Percentiles rank a stretch among this genome's conserved stretches.
Conservation (phyloP, 805 yeast genomes). For the Suhomyces tanzawaensis region DNA sequence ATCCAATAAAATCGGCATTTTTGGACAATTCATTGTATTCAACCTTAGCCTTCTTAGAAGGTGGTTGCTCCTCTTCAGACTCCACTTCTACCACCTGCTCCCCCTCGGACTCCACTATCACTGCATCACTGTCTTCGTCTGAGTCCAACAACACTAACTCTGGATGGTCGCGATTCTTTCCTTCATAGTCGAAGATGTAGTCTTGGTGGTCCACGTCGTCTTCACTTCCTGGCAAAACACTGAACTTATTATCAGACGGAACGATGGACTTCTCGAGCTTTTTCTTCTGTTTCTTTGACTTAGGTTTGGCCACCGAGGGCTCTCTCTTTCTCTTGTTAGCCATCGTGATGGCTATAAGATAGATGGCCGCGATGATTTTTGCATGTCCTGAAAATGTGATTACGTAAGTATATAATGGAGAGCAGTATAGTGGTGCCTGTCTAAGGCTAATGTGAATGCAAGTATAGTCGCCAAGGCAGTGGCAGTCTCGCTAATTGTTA, state of each 20-base stretch:
- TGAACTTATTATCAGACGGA: constrained; percentile 20
- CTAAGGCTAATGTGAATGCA: no score
- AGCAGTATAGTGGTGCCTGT: no score
- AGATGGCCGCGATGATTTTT: no score
- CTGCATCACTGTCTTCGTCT: constrained; percentile 15
- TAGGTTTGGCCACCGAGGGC: constrained; percentile 14
- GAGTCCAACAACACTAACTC: constrained; percentile 34
- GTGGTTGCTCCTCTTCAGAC: constrained; percentile 7
- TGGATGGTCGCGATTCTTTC: constrained; percentile 9
- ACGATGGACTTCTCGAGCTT: constrained; percentile 14
- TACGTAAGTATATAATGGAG: no score
- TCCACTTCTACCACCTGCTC: constrained; percentile 6
- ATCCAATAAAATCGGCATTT: constrained; percentile 54
- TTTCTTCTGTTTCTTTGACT: constrained; percentile 21
- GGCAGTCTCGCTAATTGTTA: no score
- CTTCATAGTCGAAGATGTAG: constrained; percentile 20
- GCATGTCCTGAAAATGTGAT: no score
- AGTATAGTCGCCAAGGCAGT: no score
- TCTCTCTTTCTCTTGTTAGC: constrained; percentile 12
- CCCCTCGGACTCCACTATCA: constrained; percentile 22
- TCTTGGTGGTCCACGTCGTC: constrained; percentile 22
- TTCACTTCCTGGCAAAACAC: constrained; percentile 18
- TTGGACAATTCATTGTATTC: constrained; percentile 37
- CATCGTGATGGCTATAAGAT: constrained; percentile 6
- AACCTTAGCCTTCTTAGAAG: constrained; percentile 12